Evolutionary conservation across 208 protist species (phyloP), one percentile per base, ranked within the genome.

Genomic region (Trichomonas tenax): DNA sequence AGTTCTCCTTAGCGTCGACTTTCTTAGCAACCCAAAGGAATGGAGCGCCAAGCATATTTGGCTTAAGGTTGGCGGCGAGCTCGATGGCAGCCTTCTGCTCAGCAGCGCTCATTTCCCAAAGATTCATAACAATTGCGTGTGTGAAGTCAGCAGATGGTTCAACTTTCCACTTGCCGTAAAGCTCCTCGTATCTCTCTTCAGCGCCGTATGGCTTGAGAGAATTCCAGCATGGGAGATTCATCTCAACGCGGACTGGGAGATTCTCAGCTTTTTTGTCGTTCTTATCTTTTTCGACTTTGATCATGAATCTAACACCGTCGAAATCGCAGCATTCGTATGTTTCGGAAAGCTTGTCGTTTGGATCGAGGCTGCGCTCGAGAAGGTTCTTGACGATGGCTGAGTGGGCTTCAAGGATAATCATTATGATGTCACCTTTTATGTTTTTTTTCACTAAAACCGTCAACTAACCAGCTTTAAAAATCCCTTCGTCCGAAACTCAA

Each of bases 341-440:
- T n/a, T 44, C 86, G 17, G 86, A 93, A 51, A 93, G 40, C 26
- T 93, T 51, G 41, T 93, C 86, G 45, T 93, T 23, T 93, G 86
- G 86, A n/a, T 58, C 44, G 31, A 93, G 86, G 44, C 86, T 93
- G 44, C 86, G 86, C 31, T 93, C 86, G 26, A 93, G 86, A 38
- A 93, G 44, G 17, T 48, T 93, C 44, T 44, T 23, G 44, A 93
- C 40, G 46, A 93, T 93, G 17, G 86, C 86, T 34, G 86, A 93
- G 15, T 93, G 40, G 86, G 17, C 41, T 93, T 93, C 86, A 38
- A 93, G 86, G 46, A 93, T 93, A 93, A 93, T 93, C 86, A 93
- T 93, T 89, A n/a, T 17, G 11, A n/a, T n/a, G 11, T 17, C 26
- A 17, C 11, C 58, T n/a, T 72, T 72, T 72, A n/a, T 72, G 21